Conservation (phyloP, 306 rosid species). For the Sechiopsis laciniata region DNA sequence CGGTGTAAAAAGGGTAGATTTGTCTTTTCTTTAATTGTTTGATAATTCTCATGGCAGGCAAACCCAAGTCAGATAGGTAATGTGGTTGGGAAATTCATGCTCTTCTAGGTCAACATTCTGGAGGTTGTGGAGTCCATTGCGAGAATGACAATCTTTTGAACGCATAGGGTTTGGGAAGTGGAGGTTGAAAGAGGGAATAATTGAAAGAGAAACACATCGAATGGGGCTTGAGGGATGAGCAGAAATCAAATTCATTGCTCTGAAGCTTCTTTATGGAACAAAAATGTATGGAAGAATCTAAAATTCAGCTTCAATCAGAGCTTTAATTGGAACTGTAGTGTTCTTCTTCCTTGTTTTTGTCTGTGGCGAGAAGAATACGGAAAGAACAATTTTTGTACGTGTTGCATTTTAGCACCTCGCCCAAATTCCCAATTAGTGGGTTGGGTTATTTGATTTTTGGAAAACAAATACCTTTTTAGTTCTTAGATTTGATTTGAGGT, state of each 20-base stretch:
- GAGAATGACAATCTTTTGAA: no score
- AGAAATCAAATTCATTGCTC: constrained; percentile 32
- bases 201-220: constrained; percentile 25
- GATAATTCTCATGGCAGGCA: no score
- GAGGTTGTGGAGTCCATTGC: no score
- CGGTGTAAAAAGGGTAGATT: no score
- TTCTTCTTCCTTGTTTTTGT: neutral
- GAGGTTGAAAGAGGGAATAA: constrained; percentile 8
- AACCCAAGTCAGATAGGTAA: no score
- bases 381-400: neutral
- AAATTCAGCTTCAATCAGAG: neutral
- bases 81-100: no score
- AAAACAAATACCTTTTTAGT: no score
- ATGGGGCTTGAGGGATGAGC: no score
- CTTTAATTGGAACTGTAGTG: neutral
- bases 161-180: constrained; percentile 3
- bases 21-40: no score
- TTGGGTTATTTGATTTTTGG: no score
- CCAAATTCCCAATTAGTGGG: neutral
- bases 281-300: neutral
- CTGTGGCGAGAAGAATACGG: neutral
- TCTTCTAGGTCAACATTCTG: no score
- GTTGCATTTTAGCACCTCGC: neutral
- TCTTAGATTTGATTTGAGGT: no score
- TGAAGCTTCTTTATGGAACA: neutral